A percentile compares a stretch with the other conserved stretches of the same genome.
These are phyloP conservation scores for Cryptococcus jaspeensis DNA, from an alignment of 1,284 basidiomycete species.

Conservation along the genomic window DNA sequence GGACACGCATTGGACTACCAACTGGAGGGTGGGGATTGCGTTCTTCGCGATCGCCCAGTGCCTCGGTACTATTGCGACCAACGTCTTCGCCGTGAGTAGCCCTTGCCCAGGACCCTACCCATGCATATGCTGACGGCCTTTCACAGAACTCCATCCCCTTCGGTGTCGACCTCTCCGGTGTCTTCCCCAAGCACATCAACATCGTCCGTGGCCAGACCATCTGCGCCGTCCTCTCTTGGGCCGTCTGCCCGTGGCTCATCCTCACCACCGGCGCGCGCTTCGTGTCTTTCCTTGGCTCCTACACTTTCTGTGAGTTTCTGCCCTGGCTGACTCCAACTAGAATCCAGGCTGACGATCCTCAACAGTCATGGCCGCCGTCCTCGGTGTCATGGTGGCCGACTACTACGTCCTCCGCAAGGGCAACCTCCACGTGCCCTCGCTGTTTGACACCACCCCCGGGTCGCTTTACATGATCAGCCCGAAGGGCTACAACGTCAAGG, in stretches of 20 bases:
- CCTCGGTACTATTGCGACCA: no score
- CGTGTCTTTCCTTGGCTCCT: not conserved
- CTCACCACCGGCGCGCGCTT: constrained; percentile 5
- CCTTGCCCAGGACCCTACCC: no score
- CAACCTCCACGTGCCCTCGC: constrained; percentile 12
- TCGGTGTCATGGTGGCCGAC: constrained; percentile 16
- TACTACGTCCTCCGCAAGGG: constrained; percentile 15
- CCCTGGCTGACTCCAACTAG: constrained; percentile 10
- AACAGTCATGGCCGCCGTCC: constrained; percentile 8
- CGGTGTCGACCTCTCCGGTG: no score
- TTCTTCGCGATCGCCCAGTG: no score
- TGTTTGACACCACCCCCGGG: constrained; percentile 5
- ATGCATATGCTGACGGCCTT: no score
- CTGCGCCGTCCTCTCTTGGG: no score
- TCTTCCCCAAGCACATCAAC: no score
- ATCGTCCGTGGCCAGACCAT: no score
- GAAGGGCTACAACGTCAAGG: constrained; percentile 3
- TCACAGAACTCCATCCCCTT: no score
- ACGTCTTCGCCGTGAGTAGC: no score
- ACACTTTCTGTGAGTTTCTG: constrained; percentile 7
- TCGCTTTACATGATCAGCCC: constrained; percentile 3
- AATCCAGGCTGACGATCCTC: not conserved
- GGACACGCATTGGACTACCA: no score
- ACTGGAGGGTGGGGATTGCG: no score
- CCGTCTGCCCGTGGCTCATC: constrained; percentile 19